Evolutionary conservation across 2,329 filamentous ascomycete genomes (phyloP), one percentile per base, ranked within the genome.

Genomic region (Leptosphaerulina australis): DNA sequence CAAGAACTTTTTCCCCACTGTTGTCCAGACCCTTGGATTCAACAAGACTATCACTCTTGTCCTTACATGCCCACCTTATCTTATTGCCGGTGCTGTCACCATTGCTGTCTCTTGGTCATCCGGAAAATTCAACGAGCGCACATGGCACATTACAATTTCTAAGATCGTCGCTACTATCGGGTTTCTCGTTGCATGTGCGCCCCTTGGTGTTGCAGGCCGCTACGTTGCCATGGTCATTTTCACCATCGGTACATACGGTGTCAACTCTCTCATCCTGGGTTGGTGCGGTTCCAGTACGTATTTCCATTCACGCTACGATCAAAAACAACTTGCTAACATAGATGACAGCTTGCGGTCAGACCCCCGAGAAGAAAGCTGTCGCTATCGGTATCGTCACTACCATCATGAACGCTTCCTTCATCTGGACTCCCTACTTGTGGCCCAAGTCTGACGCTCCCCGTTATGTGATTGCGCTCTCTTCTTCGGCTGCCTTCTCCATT

Each of bases 91-190:
- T 20, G 79, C 88, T 31, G 83, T 81, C 0, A 83, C 85, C 1
- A 84, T 85, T 58, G 51, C 78, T 28, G 89, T 88, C 59, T 84
- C 87, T 4, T 85, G 83, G 79, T 86, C 89, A 66, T 86, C 88
- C 10, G 88, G 90, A 68, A 80, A 79, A 31, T 88, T 85, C 0
- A 85, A 86, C 18, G 88, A 91, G 71, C 81, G 88, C 6, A 90
- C 85, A 70, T 83, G 82, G 67, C 88, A 91, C 70, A 80, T 90
- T 51, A 78, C 78, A 0, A 50, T 83, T 1, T 87, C 88, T 0
- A 76, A 89, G 12, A 80, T 77, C 47, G 75, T 89, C 34, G 82
- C 83, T 9, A 77, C 90, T 3, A 74, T 75, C 0, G 82, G 84
- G 3, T 91, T 88, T 72, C 86, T 90, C 59, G 77, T 90, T 40